Base-by-base conservation (phyloP, 2,329 filamentous ascomycete genomes). In the Cladophialophora carrionii region DNA sequence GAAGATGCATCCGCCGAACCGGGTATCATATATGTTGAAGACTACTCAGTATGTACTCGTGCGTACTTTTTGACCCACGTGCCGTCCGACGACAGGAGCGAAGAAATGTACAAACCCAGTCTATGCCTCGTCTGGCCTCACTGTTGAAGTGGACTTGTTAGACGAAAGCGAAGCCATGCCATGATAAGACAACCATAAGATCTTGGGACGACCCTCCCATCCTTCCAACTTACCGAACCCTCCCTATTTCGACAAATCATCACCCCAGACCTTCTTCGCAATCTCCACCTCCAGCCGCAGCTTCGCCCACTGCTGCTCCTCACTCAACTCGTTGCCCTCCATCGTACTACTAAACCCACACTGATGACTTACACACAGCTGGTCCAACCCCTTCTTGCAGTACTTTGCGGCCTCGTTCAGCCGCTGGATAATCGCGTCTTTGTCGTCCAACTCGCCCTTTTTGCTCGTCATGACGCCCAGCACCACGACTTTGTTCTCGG, bases 291-390 rank as follows among this genome's bases (percentile, higher is more conserved):
- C 79, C 22, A 84, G 73, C 62, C 79, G 75, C 7, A 85, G 75
- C 79, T 86, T 86, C 2, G 80, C 83, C 84, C 83, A 86, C 74
- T 85, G 83, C 77, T 85, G 79, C 65, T 85, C 83, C 73, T 84
- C 81, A 10, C 75, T 81, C 68, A 86, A 75, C 65, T 84, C 80
- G 66, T 86, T 71, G 43, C 84, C 84, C 75, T 86, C 84, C 62
- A 80, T 79, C 5, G 83, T 85, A n/a, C 79, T 82, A 71, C 79
- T 82, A 72, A 86, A 86, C 3, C 84, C 84, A 71, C 84, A 86
- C 76, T 86, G 84, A 71, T 85, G 84, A 68, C 81, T 83, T 65
- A 85, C 71, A 72, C 82, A 84, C 65, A 86, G 75, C 78, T 86
- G 83, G 58, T 84, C 80, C 7, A 85, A 74, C 0, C 84, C 84